Evolutionary conservation across 179 eudicot genomes (phyloP).

Genomic region (Silene coronaria): DNA sequence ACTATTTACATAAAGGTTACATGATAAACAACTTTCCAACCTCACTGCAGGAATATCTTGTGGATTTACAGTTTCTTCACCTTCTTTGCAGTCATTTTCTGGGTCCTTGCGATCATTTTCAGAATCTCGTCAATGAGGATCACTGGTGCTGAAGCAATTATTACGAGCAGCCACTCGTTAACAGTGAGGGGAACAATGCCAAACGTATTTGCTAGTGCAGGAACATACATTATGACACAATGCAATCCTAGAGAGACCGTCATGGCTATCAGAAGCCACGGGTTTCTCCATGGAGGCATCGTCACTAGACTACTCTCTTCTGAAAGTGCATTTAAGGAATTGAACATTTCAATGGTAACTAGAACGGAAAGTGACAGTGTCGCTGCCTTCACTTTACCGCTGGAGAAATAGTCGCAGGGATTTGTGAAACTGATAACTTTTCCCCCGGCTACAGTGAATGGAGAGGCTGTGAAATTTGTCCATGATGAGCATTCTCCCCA

Average conservation of each 20-base stretch:
- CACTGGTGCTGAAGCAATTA: constrained; percentile 60
- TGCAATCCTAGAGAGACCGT: constrained; percentile 64
- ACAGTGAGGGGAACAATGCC: constrained; percentile 62
- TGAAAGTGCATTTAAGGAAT: constrained; percentile 79
- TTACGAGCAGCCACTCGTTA: constrained; percentile 72
- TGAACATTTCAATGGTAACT: constrained; percentile 89
- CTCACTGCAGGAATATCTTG: too few relatives aligned
- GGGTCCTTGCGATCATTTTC: constrained; percentile 47
- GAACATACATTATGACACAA: constrained; percentile 71
- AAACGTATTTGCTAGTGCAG: constrained; percentile 64
- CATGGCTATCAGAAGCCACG: constrained; percentile 79
- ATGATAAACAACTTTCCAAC: too few relatives aligned
- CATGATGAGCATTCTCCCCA: constrained; percentile 85
- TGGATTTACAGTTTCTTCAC: constrained; percentile 23
- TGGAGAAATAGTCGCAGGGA: constrained; percentile 75
- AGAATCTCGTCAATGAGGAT: constrained; percentile 65
- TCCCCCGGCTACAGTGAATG: constrained; percentile 57
- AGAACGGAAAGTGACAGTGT: constrained; percentile 82
- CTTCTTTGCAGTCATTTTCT: constrained; percentile 28
- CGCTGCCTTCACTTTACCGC: constrained; percentile 80
- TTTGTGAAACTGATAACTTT: constrained; percentile 42
- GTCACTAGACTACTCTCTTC: constrained; percentile 70
- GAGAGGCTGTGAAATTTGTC: constrained; percentile 68
- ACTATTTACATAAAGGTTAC: too few relatives aligned
- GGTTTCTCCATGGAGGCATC: constrained; percentile 92